Base-by-base conservation (phyloP, 2,329 filamentous ascomycete genomes). In the Plenodomus lindquistii region DNA sequence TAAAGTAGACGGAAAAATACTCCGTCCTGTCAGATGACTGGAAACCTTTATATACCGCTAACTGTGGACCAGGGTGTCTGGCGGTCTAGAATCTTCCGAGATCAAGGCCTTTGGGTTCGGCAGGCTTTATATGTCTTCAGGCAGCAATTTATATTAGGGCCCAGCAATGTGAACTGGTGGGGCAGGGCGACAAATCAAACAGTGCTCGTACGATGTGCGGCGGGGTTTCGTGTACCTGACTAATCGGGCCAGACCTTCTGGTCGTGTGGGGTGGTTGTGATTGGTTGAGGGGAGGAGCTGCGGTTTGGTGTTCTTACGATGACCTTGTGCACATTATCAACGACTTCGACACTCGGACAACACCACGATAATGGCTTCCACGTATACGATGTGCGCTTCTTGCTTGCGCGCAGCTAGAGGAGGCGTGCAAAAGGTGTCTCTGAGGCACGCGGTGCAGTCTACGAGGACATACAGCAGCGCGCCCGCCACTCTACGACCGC, bases 301-400 rank as follows among this genome's bases (percentile, higher is more conserved):
- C n/a, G n/a, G n/a, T n/a, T n/a, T n/a, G 46, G 40, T 31, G 42
- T 50, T 42, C 49, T 44, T 40, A 46, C 48, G 29, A 56, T 59
- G 56, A 58, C 55, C 48, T 50, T 46, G 22, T 5, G 34, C 46
- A 35, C 49, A 22, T 46, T 27, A 31, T 27, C 31, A 43, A 41
- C 29, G 17, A 35, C 37, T 17, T n/a, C 37, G 19, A 35, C 36
- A 44, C 24, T 39, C 22, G 37, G 37, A 8, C 35, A 48, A 27
- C 31, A 43, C 38, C 22, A 31, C 43, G 21, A 40, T 17, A 40
- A 70, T 69, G 68, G 51, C 63, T 4, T 59, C 65, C n/a, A 37
- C 63, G 35, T 60, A 54, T 20, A 61, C 54, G 6, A 57, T 70
- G 50, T 72, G 69, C 52, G 39, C 55, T 1, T 65, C 63, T 13